A percentile compares a stretch with the other conserved stretches of the same genome.
Evolutionary conservation across 805 yeast genomes (phyloP).

Genomic region (Tetrapisispora nanseiensis): DNA sequence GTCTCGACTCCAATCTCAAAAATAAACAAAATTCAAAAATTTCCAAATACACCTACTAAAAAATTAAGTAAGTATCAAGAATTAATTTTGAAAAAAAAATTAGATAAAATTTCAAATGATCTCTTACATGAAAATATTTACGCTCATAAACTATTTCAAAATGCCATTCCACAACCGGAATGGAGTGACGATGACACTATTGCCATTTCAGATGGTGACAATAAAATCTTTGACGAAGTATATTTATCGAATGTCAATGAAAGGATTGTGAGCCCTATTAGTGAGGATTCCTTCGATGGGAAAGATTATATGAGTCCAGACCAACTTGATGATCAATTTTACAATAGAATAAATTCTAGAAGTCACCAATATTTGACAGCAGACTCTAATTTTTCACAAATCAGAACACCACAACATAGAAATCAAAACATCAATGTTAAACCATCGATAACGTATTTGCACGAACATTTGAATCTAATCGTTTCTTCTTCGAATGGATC

Average conservation of each 20-base stretch:
- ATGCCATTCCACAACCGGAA: too few relatives aligned
- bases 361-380: neutral
- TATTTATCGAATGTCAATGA: neutral
- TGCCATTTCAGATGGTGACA: neutral
- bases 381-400: too few relatives aligned
- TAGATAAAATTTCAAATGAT: too few relatives aligned
- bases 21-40: neutral
- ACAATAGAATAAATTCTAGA: neutral
- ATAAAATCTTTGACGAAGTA: neutral
- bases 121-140: too few relatives aligned
- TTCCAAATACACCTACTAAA: neutral
- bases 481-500: constrained; percentile 25
- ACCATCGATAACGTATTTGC: constrained; percentile 14
- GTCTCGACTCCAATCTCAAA: neutral
- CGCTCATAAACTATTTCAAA: neutral
- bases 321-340: neutral
- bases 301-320: neutral
- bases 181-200: neutral
- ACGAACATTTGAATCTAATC: constrained; percentile 15
- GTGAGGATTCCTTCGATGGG: constrained; percentile 5
- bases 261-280: constrained; percentile 2
- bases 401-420: neutral
- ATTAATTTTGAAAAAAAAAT: neutral
- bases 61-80: neutral
- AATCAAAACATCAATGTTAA: constrained; percentile 6